These are phyloP conservation scores for Saussurea involucrata DNA, from an alignment of 129 eudicot genomes.

Conservation along the genomic window DNA sequence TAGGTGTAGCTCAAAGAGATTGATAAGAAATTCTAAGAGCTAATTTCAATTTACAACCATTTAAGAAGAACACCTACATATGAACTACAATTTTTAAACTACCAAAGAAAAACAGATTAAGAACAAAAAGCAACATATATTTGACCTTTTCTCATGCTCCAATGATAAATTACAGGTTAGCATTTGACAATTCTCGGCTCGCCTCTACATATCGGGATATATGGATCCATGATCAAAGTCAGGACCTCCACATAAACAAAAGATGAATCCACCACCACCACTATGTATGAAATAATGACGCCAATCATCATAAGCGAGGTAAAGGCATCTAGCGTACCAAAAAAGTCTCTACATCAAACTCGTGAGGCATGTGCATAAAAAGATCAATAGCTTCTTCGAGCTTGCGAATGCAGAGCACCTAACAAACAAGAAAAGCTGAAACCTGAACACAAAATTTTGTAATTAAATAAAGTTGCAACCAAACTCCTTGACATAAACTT, in stretches of 20 bases:
- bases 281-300: neutral
- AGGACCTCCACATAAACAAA: constrained; percentile 54
- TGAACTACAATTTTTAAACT: neutral
- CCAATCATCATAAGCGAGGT: neutral
- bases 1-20: neutral
- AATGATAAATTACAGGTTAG: constrained; percentile 82
- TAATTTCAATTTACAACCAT: neutral
- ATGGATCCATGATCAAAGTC: constrained; percentile 98
- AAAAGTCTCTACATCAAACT: constrained; percentile 96
- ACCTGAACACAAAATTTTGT: neutral
- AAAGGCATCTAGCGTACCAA: constrained; percentile 49
- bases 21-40: neutral
- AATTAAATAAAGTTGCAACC: neutral
- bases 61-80: neutral
- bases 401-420: constrained; percentile 88
- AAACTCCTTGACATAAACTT: neutral
- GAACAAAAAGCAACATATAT: neutral
- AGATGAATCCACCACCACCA: neutral
- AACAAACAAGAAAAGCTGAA: too few relatives aligned
- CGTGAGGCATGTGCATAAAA: constrained; percentile 98
- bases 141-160: constrained; percentile 95
- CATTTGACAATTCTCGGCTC: constrained; percentile 91
- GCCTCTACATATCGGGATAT: constrained; percentile 91
- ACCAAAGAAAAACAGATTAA: neutral
- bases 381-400: constrained; percentile 89